Evolutionary conservation across 2,329 filamentous ascomycete genomes (phyloP).

Genomic region (Hymenoscyphus occultus): DNA sequence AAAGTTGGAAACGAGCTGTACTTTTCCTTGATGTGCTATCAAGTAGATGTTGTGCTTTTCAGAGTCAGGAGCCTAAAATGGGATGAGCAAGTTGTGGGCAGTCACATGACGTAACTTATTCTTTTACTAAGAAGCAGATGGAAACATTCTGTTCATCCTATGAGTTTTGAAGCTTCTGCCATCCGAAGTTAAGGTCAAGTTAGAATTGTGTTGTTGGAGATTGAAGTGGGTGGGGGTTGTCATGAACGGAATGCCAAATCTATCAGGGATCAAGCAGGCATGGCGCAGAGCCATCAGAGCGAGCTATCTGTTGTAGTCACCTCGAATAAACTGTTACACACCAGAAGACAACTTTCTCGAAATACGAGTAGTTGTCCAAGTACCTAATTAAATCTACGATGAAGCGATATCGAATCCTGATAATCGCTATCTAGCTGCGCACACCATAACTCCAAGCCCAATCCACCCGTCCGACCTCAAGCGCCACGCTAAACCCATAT

Average conservation of each 20-base stretch:
- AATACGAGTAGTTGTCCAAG: neutral
- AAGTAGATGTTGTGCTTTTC: neutral
- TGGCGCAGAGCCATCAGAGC: neutral
- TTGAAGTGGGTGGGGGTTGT: no score
- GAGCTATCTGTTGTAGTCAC: neutral
- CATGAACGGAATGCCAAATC: neutral
- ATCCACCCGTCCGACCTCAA: neutral
- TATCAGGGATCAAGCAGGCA: neutral
- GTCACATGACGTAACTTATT: neutral
- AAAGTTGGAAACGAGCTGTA: neutral
- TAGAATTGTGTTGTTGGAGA: no score
- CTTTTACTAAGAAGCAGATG: neutral
- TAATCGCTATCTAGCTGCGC: neutral
- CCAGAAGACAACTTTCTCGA: neutral
- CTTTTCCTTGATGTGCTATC: neutral
- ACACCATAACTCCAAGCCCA: neutral
- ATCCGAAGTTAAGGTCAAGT: neutral
- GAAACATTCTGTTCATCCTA: neutral
- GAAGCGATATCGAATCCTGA: neutral
- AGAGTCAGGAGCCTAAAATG: neutral
- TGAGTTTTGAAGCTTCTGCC: neutral
- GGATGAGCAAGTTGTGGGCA: neutral
- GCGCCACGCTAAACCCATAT: conserved; percentile 12
- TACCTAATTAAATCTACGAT: neutral
- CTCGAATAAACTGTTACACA: neutral